phyloP scores from a whole-genome alignment of 768 basidiomycete species.

The Albatrellus ellisii region DNA sequence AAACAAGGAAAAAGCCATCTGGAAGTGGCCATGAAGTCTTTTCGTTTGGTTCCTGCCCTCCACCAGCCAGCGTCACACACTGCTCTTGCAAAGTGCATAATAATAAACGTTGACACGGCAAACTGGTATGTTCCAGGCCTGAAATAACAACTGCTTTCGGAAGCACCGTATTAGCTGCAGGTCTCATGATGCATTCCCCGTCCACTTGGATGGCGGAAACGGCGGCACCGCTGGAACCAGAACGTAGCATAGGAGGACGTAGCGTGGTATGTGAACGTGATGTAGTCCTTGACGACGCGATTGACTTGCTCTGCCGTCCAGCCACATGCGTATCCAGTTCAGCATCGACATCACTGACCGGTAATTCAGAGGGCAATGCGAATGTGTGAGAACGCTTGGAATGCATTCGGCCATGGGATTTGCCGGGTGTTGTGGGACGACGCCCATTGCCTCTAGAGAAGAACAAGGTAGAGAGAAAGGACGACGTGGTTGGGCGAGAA shows the following conservation, averaged over 20 bases:
- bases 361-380: not conserved
- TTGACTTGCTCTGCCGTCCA: not conserved
- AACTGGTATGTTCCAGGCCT: constrained; percentile 49
- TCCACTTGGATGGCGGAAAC: not conserved
- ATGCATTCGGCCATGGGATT: not conserved
- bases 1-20: constrained; percentile 57
- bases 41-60: constrained; percentile 20
- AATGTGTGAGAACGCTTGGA: not conserved
- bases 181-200: constrained; percentile 7
- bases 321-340: not conserved
- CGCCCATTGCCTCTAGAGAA: not conserved
- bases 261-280: not conserved
- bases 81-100: constrained; percentile 37
- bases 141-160: constrained; percentile 57
- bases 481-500: not conserved
- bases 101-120: constrained; percentile 45
- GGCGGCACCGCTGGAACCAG: constrained; percentile 1
- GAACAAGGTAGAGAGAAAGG: not conserved
- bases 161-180: constrained; percentile 18
- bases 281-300: not conserved
- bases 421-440: not conserved
- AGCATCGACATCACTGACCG: not conserved
- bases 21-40: constrained; percentile 38
- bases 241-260: constrained; percentile 5
- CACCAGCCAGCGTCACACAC: constrained; percentile 33